Base-by-base conservation (phyloP, 352 stramenopile species). In the Pythium sukuiense region DNA sequence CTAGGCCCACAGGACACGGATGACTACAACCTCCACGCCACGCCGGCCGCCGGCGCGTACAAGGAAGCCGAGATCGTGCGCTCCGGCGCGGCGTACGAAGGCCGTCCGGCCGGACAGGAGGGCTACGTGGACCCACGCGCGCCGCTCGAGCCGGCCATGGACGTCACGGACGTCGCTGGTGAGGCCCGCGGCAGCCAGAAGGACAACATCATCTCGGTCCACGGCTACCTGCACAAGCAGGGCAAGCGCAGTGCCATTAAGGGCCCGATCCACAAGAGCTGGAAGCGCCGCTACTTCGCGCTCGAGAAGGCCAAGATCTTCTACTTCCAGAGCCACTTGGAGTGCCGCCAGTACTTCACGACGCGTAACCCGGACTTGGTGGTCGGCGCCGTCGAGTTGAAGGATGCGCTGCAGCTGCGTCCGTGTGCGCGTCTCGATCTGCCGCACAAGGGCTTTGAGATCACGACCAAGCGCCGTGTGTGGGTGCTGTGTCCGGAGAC, bases 151-250 rank as follows among this genome's bases (percentile, higher is more conserved):
- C 85, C 83, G 41, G 76, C 83, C 0, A 78, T 90, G 64, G 87
- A 90, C 72, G 74, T 93, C 70, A 88, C 82, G 48, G 81, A 90
- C 61, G 81, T 79, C 55, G 80, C 88, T 11, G 84, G 77, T 9
- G 87, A 92, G 91, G 64, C 82, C 82, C 27, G 39, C 39, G 60
- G 61, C 20, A 78, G 71, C 48, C 73, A 79, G 41, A 81, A 91
- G 67, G 79, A 80, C 76, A 95, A 95, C 73, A 88, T 95, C 72
- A 95, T 95, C 63, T 90, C 85, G 48, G 85, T 95, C 46, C 87
- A 95, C 67, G 87, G 87, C 56, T 95, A 93, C 77, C 81, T 95
- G 79, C 85, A 95, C 87, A 95, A 95, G 72, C 87, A 95, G 68
- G 87, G 85, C 65, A 95, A 93, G 74, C 87, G 87, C 49, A 71